Evolutionary conservation across 192 early-diverging fungal species (phyloP).

Genomic region (Podila epicladia): DNA sequence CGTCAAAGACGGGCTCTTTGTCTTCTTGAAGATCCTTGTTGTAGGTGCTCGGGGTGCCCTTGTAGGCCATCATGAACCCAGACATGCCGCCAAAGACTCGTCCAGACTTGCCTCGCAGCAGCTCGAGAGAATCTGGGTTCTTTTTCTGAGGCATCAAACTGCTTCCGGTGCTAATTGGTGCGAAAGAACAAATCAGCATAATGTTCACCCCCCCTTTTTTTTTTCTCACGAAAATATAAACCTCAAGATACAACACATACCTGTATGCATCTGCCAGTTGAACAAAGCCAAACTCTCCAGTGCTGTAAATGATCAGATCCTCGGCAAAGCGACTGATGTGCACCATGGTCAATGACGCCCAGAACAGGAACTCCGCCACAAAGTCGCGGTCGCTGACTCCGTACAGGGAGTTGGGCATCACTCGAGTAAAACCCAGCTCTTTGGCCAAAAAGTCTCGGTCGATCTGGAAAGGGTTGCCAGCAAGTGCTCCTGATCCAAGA

Average conservation of each 20-base stretch:
- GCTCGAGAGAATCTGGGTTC: slow-evolving; percentile 96
- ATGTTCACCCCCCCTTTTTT: no score
- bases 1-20: slow-evolving; percentile 99
- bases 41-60: slow-evolving; percentile 97
- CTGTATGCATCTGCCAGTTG: slow-evolving; percentile 95
- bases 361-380: slow-evolving; percentile 97
- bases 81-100: slow-evolving; percentile 95
- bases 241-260: slow-evolving; percentile 27
- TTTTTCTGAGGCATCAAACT: slow-evolving; percentile 99
- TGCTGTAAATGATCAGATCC: slow-evolving; percentile 95
- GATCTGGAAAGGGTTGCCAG: slow-evolving; percentile 97
- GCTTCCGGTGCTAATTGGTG: slow-evolving; percentile 82
- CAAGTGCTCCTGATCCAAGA: slow-evolving; percentile 93
- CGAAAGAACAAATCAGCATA: not conserved
- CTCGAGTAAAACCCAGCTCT: slow-evolving; percentile 87
- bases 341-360: slow-evolving; percentile 90
- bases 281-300: slow-evolving; percentile 95
- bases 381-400: slow-evolving; percentile 97
- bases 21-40: slow-evolving; percentile 99
- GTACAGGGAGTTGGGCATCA: slow-evolving; percentile 91
- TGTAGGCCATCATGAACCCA: slow-evolving; percentile 98
- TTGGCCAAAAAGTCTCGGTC: slow-evolving; percentile 90
- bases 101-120: slow-evolving; percentile 96
- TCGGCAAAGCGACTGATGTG: slow-evolving; percentile 93
- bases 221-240: not conserved